Conservation (phyloP, 768 basidiomycete genomes). For the Hirschioporus abietinus region DNA sequence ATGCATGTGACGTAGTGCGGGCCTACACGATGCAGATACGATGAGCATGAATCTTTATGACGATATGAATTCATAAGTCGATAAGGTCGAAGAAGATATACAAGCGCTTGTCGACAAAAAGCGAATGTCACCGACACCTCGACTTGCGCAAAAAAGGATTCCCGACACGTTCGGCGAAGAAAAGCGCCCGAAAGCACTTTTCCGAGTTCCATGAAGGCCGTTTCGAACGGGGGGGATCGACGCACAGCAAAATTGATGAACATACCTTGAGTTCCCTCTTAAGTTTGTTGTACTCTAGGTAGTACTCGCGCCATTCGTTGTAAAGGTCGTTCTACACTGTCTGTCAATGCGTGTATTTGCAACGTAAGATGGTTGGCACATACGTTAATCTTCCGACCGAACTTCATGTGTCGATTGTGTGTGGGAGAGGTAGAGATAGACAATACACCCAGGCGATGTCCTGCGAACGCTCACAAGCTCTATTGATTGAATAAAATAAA, state of each 20-base stretch:
- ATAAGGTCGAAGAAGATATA: neutral
- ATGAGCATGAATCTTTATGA: slow-evolving; percentile 2
- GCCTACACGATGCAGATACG: slow-evolving; percentile 24
- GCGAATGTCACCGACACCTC: neutral
- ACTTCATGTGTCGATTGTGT: slow-evolving; percentile 52
- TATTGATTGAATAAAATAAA: neutral
- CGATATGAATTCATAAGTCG: neutral
- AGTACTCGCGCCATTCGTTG: slow-evolving; percentile 86
- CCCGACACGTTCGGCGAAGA: neutral
- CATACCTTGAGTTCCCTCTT: slow-evolving; percentile 86
- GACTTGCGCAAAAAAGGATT: neutral
- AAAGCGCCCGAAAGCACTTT: neutral
- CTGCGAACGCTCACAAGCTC: neutral
- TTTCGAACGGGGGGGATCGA: slow-evolving; percentile 3
- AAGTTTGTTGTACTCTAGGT: slow-evolving; percentile 83
- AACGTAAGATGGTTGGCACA: slow-evolving; percentile 17
- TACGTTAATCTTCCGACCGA: slow-evolving; percentile 73
- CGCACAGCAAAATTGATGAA: slow-evolving; percentile 9
- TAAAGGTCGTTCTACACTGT: slow-evolving; percentile 68
- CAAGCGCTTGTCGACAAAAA: neutral
- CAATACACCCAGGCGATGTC: neutral
- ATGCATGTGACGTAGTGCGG: slow-evolving; percentile 50
- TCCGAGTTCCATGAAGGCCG: neutral
- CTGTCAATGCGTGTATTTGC: slow-evolving; percentile 6
- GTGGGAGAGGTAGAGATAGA: neutral